These are phyloP conservation scores for Penicillium psychrofluorescens DNA, from an alignment of 495 filamentous ascomycete genomes.

Conservation along the genomic window DNA sequence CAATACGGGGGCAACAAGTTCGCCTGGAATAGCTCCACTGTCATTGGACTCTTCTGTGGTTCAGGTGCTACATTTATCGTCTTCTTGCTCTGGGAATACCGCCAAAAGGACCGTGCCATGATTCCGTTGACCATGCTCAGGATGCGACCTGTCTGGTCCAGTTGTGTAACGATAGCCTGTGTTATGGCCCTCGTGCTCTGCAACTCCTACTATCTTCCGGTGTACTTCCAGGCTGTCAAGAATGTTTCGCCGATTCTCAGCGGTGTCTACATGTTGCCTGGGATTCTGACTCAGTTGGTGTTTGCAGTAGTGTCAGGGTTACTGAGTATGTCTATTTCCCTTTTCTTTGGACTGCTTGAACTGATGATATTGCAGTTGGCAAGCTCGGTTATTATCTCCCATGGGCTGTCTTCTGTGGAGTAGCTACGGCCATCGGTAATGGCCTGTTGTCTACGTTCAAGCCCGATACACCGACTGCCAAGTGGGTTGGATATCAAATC, in stretches of 20 bases:
- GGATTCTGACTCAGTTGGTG: slow-evolving; percentile 43
- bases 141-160: slow-evolving; percentile 23
- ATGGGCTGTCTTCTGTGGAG: slow-evolving; percentile 22
- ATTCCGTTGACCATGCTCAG: slow-evolving; percentile 34
- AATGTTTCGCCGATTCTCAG: slow-evolving; percentile 22
- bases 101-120: slow-evolving; percentile 44
- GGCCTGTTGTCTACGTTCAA: slow-evolving; percentile 45
- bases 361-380: slow-evolving; percentile 18
- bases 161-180: slow-evolving; percentile 15
- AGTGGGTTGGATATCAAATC: slow-evolving; percentile 52
- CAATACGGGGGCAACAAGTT: slow-evolving; percentile 33
- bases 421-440: slow-evolving; percentile 28
- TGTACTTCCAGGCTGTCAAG: slow-evolving; percentile 35
- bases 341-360: background rate
- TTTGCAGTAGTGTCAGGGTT: slow-evolving; percentile 38
- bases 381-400: slow-evolving; percentile 46
- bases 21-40: slow-evolving; percentile 36
- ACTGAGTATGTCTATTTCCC: slow-evolving; percentile 17
- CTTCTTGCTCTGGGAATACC: slow-evolving; percentile 40
- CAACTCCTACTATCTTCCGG: slow-evolving; percentile 25
- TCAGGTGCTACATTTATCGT: slow-evolving; percentile 30
- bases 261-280: slow-evolving; percentile 32
- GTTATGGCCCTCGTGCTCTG: slow-evolving; percentile 17
- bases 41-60: slow-evolving; percentile 48
- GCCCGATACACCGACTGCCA: slow-evolving; percentile 31